These are phyloP conservation scores for Nothophytophthora sp. DNA, from an alignment of 352 stramenopile species.

Conservation along the genomic window DNA sequence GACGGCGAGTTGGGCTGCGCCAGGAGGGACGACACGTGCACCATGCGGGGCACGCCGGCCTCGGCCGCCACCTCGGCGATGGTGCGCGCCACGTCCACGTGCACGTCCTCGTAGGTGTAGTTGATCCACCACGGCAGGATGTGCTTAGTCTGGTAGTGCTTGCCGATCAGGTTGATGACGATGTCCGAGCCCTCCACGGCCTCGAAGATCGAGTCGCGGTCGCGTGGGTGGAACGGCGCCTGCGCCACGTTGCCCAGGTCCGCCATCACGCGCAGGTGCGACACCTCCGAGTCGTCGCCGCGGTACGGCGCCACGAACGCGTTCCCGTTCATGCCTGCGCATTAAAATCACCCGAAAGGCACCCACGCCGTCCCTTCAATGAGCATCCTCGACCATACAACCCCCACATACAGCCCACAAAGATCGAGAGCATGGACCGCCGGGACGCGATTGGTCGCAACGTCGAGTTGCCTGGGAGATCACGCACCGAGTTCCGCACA, in stretches of 20 bases:
- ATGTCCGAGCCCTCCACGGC: conserved; percentile 93
- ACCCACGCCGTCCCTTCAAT: not conserved
- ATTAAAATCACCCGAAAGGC: not conserved
- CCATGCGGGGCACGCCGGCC: conserved; percentile 70
- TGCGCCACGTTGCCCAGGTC: conserved; percentile 92
- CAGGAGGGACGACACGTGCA: conserved; percentile 85
- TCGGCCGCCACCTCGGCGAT: conserved; percentile 86
- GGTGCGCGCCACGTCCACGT: conserved; percentile 91
- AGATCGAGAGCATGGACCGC: conserved; percentile 8
- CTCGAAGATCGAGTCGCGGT: conserved; percentile 93
- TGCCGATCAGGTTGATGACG: conserved; percentile 98
- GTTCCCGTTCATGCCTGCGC: conserved; percentile 67
- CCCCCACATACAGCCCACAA: conserved; percentile 1
- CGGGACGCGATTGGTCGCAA: not conserved
- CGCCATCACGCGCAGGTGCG: conserved; percentile 94
- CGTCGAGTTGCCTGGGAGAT: conserved; percentile 35
- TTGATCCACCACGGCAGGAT: conserved; percentile 93
- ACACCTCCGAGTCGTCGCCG: conserved; percentile 93
- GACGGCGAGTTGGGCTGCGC: conserved; percentile 83
- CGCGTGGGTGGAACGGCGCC: conserved; percentile 83
- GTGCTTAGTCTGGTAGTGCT: conserved; percentile 98
- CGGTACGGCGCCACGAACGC: conserved; percentile 90
- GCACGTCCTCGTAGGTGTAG: conserved; percentile 95
- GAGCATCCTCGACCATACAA: not conserved
- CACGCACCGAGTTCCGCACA: conserved; percentile 91